Base-by-base conservation (phyloP, 179 eudicot genomes). In the Corrigiola litoralis region DNA sequence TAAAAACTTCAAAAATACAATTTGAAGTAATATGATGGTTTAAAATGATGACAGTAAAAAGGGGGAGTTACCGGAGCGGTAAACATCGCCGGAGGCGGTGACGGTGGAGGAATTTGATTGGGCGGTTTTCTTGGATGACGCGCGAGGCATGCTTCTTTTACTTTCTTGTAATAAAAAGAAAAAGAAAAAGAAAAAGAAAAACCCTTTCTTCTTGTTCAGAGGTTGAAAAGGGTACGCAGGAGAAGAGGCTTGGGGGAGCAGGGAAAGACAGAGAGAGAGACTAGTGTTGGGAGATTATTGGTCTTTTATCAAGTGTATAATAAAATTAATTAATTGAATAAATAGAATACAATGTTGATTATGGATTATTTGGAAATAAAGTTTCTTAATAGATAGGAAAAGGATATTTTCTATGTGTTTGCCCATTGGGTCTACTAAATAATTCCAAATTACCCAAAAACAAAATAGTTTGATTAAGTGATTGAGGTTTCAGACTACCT, bases 51-150 rank as follows among this genome's bases (percentile, higher is more conserved):
- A 65, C 7, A 17, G 7, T 51, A 23, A 44, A 63, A 13, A 40
- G 14, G 47, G 38, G 14, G 36, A 20, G 10, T 57, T 71, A 87
- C 92, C 95, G 67, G 88, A 81, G 68, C 95, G 89, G 61, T 71
- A 85, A 33, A 81, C 81, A 82, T 87, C 91, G 72, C 68, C 73
- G 37, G 87, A 62, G 46, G 87, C 80, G 75, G 59, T 76, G 51
- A 81, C 80, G 8, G 86, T 65, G 16, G 87, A 28, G 9, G 90
- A 78, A 78, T 76, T 84, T 4, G 88, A 66, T 65, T 80, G 78
- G 28, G 84, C 95, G 79, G 82, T 74, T 80, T 82, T 89, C 55
- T 78, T 80, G 13, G 89, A 74, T 49, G 95, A 88, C 65, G 90
- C 79, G 25, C 95, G 95, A 59, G 85, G 85, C 95, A 90, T 90